A percentile compares a stretch with the other conserved stretches of the same genome.
Conservation (phyloP, 257 asterid species). For the Capsicum pubescens region DNA sequence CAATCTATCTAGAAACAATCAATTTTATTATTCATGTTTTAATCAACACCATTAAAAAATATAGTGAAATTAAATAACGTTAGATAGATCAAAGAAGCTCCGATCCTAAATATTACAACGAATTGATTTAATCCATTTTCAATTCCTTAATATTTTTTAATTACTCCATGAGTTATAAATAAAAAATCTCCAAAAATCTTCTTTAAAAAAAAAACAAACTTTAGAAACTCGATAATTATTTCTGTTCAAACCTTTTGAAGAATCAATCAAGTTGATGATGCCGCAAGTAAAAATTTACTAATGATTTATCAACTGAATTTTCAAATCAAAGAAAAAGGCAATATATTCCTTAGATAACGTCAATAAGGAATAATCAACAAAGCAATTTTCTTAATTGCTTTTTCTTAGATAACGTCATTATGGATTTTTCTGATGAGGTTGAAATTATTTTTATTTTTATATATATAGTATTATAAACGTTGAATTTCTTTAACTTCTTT, state of each 20-base stretch:
- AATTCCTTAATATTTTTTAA: not conserved
- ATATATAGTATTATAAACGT: not conserved
- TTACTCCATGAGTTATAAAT: not conserved
- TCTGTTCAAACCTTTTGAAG: not conserved
- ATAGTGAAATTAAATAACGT: too few species aligned
- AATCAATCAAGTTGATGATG: not conserved
- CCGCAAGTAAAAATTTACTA: not conserved
- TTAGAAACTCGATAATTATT: not conserved
- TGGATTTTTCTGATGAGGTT: too few species aligned
- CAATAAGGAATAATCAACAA: not conserved
- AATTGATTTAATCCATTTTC: too few species aligned
- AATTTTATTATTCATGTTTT: too few species aligned
- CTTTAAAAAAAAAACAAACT: not conserved
- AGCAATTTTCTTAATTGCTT: not conserved
- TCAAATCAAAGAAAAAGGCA: not conserved
- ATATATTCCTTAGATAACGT: not conserved
- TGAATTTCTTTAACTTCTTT: not conserved
- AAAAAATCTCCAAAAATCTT: not conserved
- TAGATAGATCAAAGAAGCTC: too few species aligned
- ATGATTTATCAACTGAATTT: not conserved
- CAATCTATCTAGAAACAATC: too few species aligned
- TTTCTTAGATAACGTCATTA: too few species aligned
- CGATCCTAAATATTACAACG: too few species aligned
- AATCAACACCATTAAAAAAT: too few species aligned
- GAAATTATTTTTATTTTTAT: too few species aligned